phyloP scores from a whole-genome alignment of 257 asterid genomes.

The Penstemon newberryi region DNA sequence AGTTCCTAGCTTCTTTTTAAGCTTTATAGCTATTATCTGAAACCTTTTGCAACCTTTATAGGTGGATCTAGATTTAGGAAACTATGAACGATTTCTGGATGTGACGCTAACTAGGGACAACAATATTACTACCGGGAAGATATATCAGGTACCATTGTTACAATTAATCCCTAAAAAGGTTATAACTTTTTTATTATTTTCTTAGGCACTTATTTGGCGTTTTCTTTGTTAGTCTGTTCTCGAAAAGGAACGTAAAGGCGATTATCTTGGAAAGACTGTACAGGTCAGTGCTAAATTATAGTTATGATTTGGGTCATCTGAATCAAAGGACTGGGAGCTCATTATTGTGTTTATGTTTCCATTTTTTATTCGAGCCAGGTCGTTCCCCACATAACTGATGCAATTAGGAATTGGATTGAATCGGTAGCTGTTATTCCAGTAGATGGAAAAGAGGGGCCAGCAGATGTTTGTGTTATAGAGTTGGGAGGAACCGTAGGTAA shows the following conservation, averaged over 20 bases:
- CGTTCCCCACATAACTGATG: slow-evolving; percentile 95
- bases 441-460: slow-evolving; percentile 90
- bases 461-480: slow-evolving; percentile 98
- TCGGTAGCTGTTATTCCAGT: slow-evolving; percentile 78
- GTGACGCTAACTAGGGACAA: slow-evolving; percentile 90
- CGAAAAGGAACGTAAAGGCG: slow-evolving; percentile 89
- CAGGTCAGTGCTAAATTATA: slow-evolving; percentile 57
- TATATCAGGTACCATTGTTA: slow-evolving; percentile 72
- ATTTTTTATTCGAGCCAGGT: slow-evolving; percentile 51
- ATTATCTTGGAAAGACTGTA: slow-evolving; percentile 97
- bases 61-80: slow-evolving; percentile 99
- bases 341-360: not conserved
- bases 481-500: slow-evolving; percentile 99
- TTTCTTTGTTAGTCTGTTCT: slow-evolving; percentile 75
- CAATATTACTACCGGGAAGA: slow-evolving; percentile 97
- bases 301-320: slow-evolving; percentile 11
- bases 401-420: slow-evolving; percentile 90
- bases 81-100: slow-evolving; percentile 91
- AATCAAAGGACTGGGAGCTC: slow-evolving; percentile 2
- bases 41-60: slow-evolving; percentile 32
- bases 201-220: slow-evolving; percentile 30
- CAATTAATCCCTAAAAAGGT: slow-evolving; percentile 1
- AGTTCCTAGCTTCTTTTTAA: slow-evolving; percentile 9
- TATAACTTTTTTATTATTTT: slow-evolving; percentile 24
- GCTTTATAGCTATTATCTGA: slow-evolving; percentile 21